Percentiles rank a stretch among this genome's conserved stretches.
Evolutionary conservation across 768 basidiomycete species (phyloP).

Genomic region (Hortiboletus flavorubellus): DNA sequence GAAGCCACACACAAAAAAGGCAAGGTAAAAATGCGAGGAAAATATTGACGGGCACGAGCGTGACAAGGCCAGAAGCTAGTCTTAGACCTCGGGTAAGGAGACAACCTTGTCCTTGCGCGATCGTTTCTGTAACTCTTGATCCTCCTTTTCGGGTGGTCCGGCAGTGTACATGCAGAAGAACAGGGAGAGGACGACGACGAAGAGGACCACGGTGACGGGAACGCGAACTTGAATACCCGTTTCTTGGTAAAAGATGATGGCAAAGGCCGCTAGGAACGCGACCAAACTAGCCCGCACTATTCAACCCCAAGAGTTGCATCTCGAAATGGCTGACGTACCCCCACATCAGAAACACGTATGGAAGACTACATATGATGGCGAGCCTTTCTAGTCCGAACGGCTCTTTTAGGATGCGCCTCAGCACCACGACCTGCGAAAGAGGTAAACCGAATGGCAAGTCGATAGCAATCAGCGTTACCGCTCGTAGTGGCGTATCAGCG

Average conservation of each 20-base stretch:
- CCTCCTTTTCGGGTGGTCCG: constrained; percentile 18
- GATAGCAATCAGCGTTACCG: constrained; percentile 13
- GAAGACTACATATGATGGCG: constrained; percentile 39
- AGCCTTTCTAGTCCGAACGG: constrained; percentile 34
- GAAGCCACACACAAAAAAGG: too few relatives aligned
- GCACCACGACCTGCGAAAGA: constrained; percentile 18
- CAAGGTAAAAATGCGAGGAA: not conserved
- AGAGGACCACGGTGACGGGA: constrained; percentile 24
- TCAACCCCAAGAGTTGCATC: not conserved
- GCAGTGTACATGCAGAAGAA: constrained; percentile 31
- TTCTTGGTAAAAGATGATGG: constrained; percentile 27
- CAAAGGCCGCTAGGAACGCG: constrained; percentile 33
- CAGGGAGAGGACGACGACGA: constrained; percentile 21
- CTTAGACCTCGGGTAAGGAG: constrained; percentile 3
- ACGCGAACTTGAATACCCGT: constrained; percentile 27
- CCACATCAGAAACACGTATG: constrained; percentile 41
- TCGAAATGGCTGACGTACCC: constrained; percentile 22
- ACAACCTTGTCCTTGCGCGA: not conserved
- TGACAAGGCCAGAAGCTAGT: not conserved
- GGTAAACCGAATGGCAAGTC: not conserved
- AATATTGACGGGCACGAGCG: not conserved
- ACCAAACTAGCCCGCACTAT: constrained; percentile 26
- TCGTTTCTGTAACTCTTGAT: not conserved
- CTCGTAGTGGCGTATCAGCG: constrained; percentile 29
- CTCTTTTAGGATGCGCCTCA: constrained; percentile 27